Conservation (phyloP, 495 filamentous ascomycete genomes). For the Neurospora sp. region DNA sequence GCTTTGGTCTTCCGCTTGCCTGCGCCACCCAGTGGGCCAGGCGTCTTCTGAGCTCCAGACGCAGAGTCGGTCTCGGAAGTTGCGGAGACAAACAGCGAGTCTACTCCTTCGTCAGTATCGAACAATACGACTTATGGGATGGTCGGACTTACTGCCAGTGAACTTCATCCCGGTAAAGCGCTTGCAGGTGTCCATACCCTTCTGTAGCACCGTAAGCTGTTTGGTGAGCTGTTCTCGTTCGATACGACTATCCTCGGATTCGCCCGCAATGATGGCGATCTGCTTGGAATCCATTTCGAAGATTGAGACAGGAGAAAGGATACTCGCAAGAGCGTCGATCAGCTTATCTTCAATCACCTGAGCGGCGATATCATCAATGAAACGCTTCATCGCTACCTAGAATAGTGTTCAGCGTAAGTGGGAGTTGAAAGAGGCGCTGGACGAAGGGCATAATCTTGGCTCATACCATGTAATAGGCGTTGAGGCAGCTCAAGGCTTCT, state of each 20-base stretch:
- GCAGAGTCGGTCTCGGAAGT: neutral
- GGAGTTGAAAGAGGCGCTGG: neutral
- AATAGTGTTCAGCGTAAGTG: slow-evolving; percentile 7
- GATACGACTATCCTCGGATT: slow-evolving; percentile 38
- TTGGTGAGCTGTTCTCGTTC: slow-evolving; percentile 41
- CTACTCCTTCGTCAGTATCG: slow-evolving; percentile 6
- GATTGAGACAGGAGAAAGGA: slow-evolving; percentile 35
- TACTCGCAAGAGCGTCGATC: slow-evolving; percentile 30
- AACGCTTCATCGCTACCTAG: slow-evolving; percentile 50
- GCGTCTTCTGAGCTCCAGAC: neutral
- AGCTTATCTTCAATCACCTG: slow-evolving; percentile 52
- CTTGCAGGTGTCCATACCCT: slow-evolving; percentile 41
- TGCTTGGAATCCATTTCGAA: slow-evolving; percentile 33
- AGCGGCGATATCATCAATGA: slow-evolving; percentile 52
- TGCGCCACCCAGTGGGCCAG: neutral
- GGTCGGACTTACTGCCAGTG: slow-evolving; percentile 1
- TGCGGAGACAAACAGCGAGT: neutral
- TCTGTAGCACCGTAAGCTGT: slow-evolving; percentile 40
- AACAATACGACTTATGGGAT: neutral
- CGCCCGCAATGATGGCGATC: slow-evolving; percentile 42
- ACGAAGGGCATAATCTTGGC: neutral
- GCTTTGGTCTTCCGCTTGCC: neutral
- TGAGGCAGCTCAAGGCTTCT: slow-evolving; percentile 38
- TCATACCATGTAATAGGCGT: slow-evolving; percentile 41
- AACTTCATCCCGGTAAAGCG: slow-evolving; percentile 24